Percentiles rank a stretch among this genome's conserved stretches.
These are phyloP conservation scores for Cutaneotrichosporon arboriforme DNA, from an alignment of 1,284 basidiomycete genomes.

Conservation along the genomic window DNA sequence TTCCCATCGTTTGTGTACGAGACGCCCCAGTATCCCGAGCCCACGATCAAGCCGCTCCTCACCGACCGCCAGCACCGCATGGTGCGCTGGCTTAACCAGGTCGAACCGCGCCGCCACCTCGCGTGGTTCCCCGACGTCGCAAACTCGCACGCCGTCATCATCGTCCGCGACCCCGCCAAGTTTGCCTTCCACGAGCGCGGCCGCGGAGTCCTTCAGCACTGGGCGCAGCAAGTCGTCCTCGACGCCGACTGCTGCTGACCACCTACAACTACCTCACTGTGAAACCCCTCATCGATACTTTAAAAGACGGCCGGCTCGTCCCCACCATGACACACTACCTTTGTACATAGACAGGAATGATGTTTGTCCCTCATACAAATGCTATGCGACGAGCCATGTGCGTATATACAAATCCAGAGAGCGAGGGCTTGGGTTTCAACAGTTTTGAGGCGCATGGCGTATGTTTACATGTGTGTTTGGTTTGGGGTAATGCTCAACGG, in stretches of 20 bases:
- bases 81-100: constrained; percentile 34
- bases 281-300: too few species aligned
- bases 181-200: constrained; percentile 39
- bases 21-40: neutral
- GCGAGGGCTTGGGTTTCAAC: too few species aligned
- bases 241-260: neutral
- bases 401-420: neutral
- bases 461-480: neutral
- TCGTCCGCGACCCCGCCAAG: constrained; percentile 35
- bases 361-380: too few species aligned
- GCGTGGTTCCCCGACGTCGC: constrained; percentile 39
- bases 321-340: too few species aligned
- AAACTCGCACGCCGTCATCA: constrained; percentile 40
- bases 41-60: constrained; percentile 22
- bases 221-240: constrained; percentile 24
- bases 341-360: too few species aligned
- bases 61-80: constrained; percentile 36
- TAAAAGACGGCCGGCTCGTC: too few species aligned
- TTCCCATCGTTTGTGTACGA: constrained; percentile 2
- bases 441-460: too few species aligned
- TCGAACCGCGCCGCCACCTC: constrained; percentile 32
- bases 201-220: constrained; percentile 34
- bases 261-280: too few species aligned
- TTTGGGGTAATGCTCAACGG: neutral
- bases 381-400: neutral